Evolutionary conservation across 1,139 yeast genomes (phyloP), one percentile per base, ranked within the genome.

Genomic region (Dujonia santamariae): DNA sequence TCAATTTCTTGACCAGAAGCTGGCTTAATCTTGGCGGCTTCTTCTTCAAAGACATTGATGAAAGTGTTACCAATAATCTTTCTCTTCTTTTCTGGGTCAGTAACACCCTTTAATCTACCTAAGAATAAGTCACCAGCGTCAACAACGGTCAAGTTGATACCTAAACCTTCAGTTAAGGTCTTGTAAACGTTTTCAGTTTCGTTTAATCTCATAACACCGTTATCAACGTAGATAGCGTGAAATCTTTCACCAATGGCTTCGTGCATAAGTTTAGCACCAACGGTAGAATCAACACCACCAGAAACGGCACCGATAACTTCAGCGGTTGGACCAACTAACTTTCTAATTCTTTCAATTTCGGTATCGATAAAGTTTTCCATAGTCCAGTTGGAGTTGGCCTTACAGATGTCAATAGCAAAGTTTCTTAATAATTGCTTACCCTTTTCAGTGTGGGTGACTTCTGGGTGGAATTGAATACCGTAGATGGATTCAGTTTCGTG

Each of bases 251-350:
- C 99, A 62, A 92, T 92, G 46, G 98, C 98, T 67, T 86, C 96
- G 47, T 88, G 84, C 95, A 92, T 85, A 59, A 92, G 77, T 72
- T 92, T 92, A 47, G 99, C 97, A 47, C 97, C 99, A 43, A 94
- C 98, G 31, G 99, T 92, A 37, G 98, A 92, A 66, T 92, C 99
- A 45, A 94, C 98, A 72, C 99, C 98, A 56, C 99, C 99, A 41
- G 97, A 86, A 50, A 92, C 98, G 37, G 99, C 99, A 67, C 99
- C 99, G 58, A 92, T 92, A 46, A 94, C 99, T 67, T 92, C 97
- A 39, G 96, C 98, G 41, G 90, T 83, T 47, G 96, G 97, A 39
- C 99, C 99, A 47, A 92, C 97, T 51, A 90, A 73, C 42, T 78
- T 73, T 64, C 86, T 78, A 50, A 92, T 94, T 65, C 98, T 80